Evolutionary conservation across 129 eudicot species (phyloP).

Genomic region (Erigeron canadensis): DNA sequence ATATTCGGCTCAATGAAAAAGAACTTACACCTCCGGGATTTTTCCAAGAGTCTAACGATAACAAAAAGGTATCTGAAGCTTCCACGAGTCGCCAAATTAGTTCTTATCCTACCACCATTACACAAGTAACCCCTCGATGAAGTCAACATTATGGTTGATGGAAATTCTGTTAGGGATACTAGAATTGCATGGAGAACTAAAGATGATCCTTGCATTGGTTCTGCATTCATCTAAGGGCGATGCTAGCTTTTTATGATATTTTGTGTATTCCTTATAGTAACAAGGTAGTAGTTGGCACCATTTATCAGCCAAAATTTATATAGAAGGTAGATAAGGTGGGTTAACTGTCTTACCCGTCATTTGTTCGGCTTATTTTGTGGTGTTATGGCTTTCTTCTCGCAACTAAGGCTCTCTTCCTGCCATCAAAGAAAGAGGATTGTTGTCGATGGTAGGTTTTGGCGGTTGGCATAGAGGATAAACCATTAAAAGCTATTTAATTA

Average conservation of each 20-base stretch:
- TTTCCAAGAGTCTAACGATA: slow-evolving; percentile 51
- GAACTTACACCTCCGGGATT: slow-evolving; percentile 75
- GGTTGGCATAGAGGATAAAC: slow-evolving; percentile 1
- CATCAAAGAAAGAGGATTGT: too few species aligned
- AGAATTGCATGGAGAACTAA: not conserved
- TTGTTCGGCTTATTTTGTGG: not conserved
- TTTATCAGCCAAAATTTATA: slow-evolving; percentile 5
- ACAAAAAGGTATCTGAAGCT: slow-evolving; percentile 48
- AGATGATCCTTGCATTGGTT: not conserved
- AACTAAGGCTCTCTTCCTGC: too few species aligned
- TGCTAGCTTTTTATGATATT: slow-evolving; percentile 7
- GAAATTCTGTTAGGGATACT: not conserved
- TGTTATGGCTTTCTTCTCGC: too few species aligned
- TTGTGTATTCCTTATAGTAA: slow-evolving; percentile 6
- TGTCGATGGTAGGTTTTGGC: not conserved
- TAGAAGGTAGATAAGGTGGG: slow-evolving; percentile 14
- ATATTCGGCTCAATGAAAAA: slow-evolving; percentile 65
- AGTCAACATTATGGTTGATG: not conserved
- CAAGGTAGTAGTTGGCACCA: not conserved
- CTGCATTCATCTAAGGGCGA: slow-evolving; percentile 4
- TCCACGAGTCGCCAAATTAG: slow-evolving; percentile 67
- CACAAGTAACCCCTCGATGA: slow-evolving; percentile 80
- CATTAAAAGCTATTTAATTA: too few species aligned
- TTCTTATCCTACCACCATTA: slow-evolving; percentile 63
- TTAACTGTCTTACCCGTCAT: slow-evolving; percentile 18